Conservation (phyloP, 331 rosid species). For the Acacia concinna region DNA sequence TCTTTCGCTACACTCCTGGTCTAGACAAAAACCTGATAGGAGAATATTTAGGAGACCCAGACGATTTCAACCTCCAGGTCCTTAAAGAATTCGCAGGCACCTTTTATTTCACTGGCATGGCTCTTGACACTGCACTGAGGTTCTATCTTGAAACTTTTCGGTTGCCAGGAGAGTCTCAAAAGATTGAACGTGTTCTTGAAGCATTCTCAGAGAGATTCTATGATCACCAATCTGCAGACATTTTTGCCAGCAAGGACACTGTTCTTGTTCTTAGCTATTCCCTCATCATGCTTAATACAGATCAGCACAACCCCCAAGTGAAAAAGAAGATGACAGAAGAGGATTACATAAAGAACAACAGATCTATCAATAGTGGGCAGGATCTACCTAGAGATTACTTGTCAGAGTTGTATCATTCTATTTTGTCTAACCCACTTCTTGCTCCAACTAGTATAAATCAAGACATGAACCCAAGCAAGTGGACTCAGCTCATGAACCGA, state of each 20-base stretch:
- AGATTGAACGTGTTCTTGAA: conserved; percentile 81
- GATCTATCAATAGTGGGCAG: conserved; percentile 84
- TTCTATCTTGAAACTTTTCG: conserved; percentile 75
- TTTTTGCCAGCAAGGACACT: conserved; percentile 76
- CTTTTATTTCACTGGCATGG: conserved; percentile 74
- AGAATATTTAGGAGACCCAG: conserved; percentile 93
- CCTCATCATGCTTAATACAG: conserved; percentile 92
- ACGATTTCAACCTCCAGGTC: conserved; percentile 62
- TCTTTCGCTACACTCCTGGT: conserved; percentile 75
- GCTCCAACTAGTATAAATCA: conserved; percentile 43
- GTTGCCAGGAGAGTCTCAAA: conserved; percentile 91
- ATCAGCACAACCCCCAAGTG: conserved; percentile 94
- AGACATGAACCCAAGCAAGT: conserved; percentile 78
- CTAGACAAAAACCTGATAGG: conserved; percentile 74
- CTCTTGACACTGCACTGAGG: conserved; percentile 75
- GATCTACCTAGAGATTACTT: conserved; percentile 90
- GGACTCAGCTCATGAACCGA: conserved; percentile 82
- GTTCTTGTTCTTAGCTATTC: conserved; percentile 85
- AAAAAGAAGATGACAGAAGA: conserved; percentile 96
- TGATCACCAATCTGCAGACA: conserved; percentile 64
- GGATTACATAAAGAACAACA: conserved; percentile 84
- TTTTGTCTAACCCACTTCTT: conserved; percentile 57
- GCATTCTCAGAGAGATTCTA: conserved; percentile 73
- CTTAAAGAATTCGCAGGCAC: conserved; percentile 72
- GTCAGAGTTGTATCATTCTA: conserved; percentile 78